Percentiles rank a stretch among this genome's conserved stretches.
Conservation (phyloP, 2,329 filamentous ascomycete species). For the Fusarium tuaranense region DNA sequence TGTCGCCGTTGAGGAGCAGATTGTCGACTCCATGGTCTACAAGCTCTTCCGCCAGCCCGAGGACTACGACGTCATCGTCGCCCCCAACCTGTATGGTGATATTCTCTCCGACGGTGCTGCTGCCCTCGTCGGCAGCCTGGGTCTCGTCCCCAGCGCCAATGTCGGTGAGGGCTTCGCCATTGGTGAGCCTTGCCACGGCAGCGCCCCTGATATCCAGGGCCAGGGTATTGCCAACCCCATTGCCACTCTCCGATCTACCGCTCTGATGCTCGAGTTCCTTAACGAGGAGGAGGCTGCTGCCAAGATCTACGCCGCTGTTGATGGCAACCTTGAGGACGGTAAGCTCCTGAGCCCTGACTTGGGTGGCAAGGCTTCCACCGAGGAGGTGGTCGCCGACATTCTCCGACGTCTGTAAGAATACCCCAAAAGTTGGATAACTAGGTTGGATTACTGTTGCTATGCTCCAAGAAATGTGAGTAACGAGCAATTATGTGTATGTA, state of each 20-base stretch:
- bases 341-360: slow-evolving; percentile 88
- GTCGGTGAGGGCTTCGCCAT: slow-evolving; percentile 95
- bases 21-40: slow-evolving; percentile 99
- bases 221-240: slow-evolving; percentile 95
- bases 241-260: slow-evolving; percentile 90
- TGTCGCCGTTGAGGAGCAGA: slow-evolving; percentile 91
- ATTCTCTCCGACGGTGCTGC: slow-evolving; percentile 96
- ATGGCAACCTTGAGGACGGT: slow-evolving; percentile 88
- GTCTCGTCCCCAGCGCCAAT: slow-evolving; percentile 94
- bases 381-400: slow-evolving; percentile 89
- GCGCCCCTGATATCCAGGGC: slow-evolving; percentile 95
- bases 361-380: slow-evolving; percentile 86
- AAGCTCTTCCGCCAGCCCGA: slow-evolving; percentile 97
- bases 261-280: slow-evolving; percentile 96
- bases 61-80: slow-evolving; percentile 97
- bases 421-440: slow-evolving; percentile 18
- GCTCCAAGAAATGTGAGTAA: background rate
- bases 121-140: slow-evolving; percentile 90
- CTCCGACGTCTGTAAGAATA: slow-evolving; percentile 77
- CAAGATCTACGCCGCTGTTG: slow-evolving; percentile 90
- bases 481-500: background rate
- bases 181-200: slow-evolving; percentile 97
- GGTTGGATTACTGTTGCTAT: slow-evolving; percentile 8
- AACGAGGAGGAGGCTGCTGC: slow-evolving; percentile 88
- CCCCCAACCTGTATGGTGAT: slow-evolving; percentile 97